phyloP scores from a whole-genome alignment of 163 green algal species.

The Coccomyxa subellipsoidea region DNA sequence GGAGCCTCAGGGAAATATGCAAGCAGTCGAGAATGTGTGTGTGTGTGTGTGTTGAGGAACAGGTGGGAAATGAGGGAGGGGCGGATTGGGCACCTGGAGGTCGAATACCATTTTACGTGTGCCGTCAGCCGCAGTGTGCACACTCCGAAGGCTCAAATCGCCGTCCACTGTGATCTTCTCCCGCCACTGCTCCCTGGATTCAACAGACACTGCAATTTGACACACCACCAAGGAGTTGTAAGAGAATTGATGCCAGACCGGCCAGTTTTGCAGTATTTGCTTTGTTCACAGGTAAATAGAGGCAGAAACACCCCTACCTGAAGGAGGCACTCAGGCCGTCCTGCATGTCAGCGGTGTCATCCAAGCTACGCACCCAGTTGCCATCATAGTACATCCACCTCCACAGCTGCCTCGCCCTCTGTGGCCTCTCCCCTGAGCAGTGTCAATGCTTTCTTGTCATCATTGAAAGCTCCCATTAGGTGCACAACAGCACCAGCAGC shows the following conservation, averaged over 20 bases:
- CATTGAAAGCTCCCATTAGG: too few relatives aligned
- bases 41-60: too few relatives aligned
- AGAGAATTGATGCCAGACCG: too few relatives aligned
- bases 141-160: conserved; percentile 52
- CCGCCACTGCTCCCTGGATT: conserved; percentile 20
- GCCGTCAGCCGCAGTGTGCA: conserved; percentile 57
- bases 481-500: too few relatives aligned
- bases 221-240: too few relatives aligned
- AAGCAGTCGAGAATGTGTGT: too few relatives aligned
- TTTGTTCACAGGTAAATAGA: too few relatives aligned
- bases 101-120: conserved; percentile 80
- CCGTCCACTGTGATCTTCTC: conserved; percentile 47
- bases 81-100: conserved; percentile 31
- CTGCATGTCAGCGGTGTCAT: conserved; percentile 53
- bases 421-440: conserved; percentile 49
- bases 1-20: too few relatives aligned
- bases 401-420: conserved; percentile 75
- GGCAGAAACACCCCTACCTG: too few relatives aligned
- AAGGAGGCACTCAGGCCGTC: conserved; percentile 48
- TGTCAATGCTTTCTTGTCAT: too few relatives aligned
- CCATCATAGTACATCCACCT: conserved; percentile 81
- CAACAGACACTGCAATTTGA: not conserved
- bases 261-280: too few relatives aligned
- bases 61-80: too few relatives aligned
- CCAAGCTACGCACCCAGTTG: conserved; percentile 48